A percentile compares a stretch with the other conserved stretches of the same genome.
phyloP scores from a whole-genome alignment of 345 rosid species.

The Syzygium aqueum region DNA sequence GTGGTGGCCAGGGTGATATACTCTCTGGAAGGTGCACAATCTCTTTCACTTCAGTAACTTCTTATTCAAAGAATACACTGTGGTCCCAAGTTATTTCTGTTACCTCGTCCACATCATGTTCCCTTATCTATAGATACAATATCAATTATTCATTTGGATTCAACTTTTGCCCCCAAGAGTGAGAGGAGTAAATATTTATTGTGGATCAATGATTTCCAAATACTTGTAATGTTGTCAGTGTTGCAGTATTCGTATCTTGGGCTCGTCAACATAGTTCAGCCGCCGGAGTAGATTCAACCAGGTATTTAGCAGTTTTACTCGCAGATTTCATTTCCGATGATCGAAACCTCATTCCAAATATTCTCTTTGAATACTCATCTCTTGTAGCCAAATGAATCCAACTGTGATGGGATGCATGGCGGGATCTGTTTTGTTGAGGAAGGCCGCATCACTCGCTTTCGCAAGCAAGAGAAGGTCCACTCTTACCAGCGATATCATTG shows the following conservation, averaged over 20 bases:
- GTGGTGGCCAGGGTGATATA: constrained; percentile 97
- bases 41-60: not conserved
- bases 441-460: constrained; percentile 78
- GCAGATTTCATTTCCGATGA: not conserved
- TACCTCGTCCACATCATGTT: not conserved
- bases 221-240: constrained; percentile 28
- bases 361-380: not conserved
- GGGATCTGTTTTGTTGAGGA: constrained; percentile 78
- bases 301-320: constrained; percentile 23
- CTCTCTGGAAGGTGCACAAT: constrained; percentile 77
- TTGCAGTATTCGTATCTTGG: constrained; percentile 86
- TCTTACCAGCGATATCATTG: constrained; percentile 74
- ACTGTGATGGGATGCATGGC: constrained; percentile 81
- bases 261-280: constrained; percentile 34
- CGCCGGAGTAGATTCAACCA: constrained; percentile 16
- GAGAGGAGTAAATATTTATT: not conserved
- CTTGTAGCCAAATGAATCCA: constrained; percentile 41
- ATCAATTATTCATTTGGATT: not conserved
- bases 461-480: constrained; percentile 62
- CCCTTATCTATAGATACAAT: not conserved
- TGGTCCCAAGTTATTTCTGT: not conserved
- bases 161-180: not conserved
- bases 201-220: not conserved
- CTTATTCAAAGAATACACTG: not conserved
- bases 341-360: not conserved